Evolutionary conservation across 768 basidiomycete genomes (phyloP).

Genomic region (Paxillus ammoniavirescens): DNA sequence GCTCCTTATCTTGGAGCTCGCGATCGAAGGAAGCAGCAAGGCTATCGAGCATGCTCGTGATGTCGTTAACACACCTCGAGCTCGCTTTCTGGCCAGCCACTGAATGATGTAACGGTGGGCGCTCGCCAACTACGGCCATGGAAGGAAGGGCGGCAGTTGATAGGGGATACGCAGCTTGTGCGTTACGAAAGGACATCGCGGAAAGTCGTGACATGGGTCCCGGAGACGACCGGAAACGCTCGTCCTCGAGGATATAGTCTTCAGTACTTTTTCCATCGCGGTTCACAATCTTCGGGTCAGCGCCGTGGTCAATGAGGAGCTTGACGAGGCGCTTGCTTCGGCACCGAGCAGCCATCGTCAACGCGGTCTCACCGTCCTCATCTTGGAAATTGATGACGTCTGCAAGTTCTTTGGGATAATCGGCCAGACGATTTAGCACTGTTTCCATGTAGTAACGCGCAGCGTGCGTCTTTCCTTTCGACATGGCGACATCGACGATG

Average conservation of each 20-base stretch:
- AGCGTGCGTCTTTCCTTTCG: conserved; percentile 96
- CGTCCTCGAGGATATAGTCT: conserved; percentile 98
- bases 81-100: conserved; percentile 82
- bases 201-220: conserved; percentile 65
- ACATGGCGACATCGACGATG: conserved; percentile 95
- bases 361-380: conserved; percentile 96
- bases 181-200: conserved; percentile 72
- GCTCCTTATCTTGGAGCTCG: conserved; percentile 88
- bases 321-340: conserved; percentile 94
- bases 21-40: conserved; percentile 89
- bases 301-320: conserved; percentile 92
- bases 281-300: conserved; percentile 92
- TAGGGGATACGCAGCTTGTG: conserved; percentile 49
- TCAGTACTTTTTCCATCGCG: conserved; percentile 95
- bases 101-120: conserved; percentile 80
- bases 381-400: conserved; percentile 99
- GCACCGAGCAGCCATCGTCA: conserved; percentile 95
- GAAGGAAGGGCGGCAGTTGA: conserved; percentile 44
- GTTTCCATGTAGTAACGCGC: conserved; percentile 99
- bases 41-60: conserved; percentile 82
- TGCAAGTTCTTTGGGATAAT: conserved; percentile 93
- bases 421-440: conserved; percentile 78
- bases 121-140: conserved; percentile 48
- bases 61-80: conserved; percentile 80
- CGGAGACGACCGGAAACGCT: conserved; percentile 92